phyloP scores from a whole-genome alignment of 305 asterid species.

The Ruellia speciosa region DNA sequence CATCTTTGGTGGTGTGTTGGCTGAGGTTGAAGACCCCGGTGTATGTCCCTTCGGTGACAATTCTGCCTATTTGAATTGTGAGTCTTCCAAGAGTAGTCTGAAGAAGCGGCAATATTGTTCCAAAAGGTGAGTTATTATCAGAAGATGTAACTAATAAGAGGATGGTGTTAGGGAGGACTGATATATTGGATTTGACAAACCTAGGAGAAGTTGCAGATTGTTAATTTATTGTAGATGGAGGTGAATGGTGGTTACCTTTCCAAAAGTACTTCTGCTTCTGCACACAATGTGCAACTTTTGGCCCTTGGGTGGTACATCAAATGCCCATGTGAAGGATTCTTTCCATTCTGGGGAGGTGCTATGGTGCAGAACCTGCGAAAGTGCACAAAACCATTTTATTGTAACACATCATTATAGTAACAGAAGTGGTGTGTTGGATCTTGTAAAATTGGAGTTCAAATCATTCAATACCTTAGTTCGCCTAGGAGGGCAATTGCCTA shows the following conservation, averaged over 20 bases:
- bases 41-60: conserved; percentile 65
- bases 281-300: conserved; percentile 69
- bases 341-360: conserved; percentile 77
- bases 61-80: conserved; percentile 69
- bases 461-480: conserved; percentile 58
- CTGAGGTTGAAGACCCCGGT: conserved; percentile 59
- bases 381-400: not conserved
- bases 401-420: not conserved
- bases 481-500: conserved; percentile 70
- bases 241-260: conserved; percentile 48
- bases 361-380: conserved; percentile 53
- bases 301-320: conserved; percentile 84
- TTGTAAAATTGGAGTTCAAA: conserved; percentile 1
- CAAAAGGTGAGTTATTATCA: not conserved
- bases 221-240: conserved; percentile 5
- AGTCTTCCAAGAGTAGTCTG: conserved; percentile 73
- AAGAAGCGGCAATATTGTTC: not conserved
- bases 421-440: not conserved
- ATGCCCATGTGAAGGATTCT: conserved; percentile 83
- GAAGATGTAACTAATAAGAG: not conserved
- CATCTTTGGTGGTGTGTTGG: conserved; percentile 42
- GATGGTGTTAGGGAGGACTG: not conserved
- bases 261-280: conserved; percentile 72
- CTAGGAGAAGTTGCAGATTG: conserved; percentile 10
- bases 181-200: not conserved